These are phyloP conservation scores for Brettanomyces bruxellensis DNA, from an alignment of 805 yeast genomes.

Conservation along the genomic window DNA sequence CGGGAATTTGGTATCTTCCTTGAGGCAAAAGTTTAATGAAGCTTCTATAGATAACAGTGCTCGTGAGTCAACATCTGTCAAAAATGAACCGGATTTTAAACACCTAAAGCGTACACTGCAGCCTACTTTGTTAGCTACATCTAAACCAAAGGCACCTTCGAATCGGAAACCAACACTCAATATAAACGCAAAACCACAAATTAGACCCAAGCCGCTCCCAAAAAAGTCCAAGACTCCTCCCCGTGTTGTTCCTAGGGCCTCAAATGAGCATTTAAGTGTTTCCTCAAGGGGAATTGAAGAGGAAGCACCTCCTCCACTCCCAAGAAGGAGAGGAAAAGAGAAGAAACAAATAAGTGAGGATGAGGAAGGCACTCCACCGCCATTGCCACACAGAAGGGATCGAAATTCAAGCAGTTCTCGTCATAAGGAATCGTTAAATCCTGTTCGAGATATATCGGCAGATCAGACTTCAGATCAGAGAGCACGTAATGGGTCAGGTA, in stretches of 20 bases:
- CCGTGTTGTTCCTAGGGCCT: not conserved
- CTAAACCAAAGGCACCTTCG: not conserved
- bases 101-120: too few species aligned
- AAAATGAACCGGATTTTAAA: too few species aligned
- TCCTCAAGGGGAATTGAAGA: not conserved
- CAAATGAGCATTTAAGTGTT: not conserved
- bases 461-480: too few species aligned
- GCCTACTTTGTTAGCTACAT: too few species aligned
- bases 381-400: not conserved
- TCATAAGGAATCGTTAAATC: not conserved
- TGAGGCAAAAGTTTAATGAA: not conserved
- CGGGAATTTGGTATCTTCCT: not conserved
- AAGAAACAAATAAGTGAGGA: not conserved
- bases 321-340: not conserved
- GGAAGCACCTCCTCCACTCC: slow-evolving; percentile 2
- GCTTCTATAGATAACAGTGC: not conserved
- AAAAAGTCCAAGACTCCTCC: not conserved
- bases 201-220: not conserved
- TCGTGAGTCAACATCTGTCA: not conserved
- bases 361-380: not conserved
- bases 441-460: too few species aligned
- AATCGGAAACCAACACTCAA: not conserved
- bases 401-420: not conserved
- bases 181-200: not conserved
- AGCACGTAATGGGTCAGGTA: too few species aligned